Evolutionary conservation across 2,329 filamentous ascomycete species (phyloP).

Genomic region (Nothopassalora personata): DNA sequence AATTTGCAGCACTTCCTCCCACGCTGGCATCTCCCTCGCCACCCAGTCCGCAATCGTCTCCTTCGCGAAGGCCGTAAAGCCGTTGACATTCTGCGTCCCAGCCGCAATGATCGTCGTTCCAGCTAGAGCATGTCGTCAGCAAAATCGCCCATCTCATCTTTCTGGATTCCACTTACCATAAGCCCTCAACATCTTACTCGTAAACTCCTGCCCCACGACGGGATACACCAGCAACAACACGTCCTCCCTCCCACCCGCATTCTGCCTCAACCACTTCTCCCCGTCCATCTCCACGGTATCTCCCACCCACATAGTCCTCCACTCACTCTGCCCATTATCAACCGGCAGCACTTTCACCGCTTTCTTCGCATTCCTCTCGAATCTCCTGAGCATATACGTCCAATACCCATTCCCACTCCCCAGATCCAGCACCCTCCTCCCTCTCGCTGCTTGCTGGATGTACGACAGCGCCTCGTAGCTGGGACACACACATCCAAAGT

Average conservation of each 20-base stretch:
- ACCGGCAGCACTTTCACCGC: slow-evolving; percentile 50
- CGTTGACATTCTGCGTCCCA: slow-evolving; percentile 68
- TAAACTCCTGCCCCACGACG: slow-evolving; percentile 63
- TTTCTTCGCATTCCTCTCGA: slow-evolving; percentile 42
- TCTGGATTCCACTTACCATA: slow-evolving; percentile 39
- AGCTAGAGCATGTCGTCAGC: slow-evolving; percentile 11
- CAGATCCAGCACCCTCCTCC: slow-evolving; percentile 57
- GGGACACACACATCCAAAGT: slow-evolving; percentile 69
- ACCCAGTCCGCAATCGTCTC: slow-evolving; percentile 64
- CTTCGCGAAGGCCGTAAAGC: slow-evolving; percentile 64
- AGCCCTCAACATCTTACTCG: slow-evolving; percentile 54
- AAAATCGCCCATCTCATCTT: not conserved
- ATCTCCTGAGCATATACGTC: slow-evolving; percentile 62
- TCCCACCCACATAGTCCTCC: slow-evolving; percentile 62
- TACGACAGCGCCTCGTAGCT: slow-evolving; percentile 61
- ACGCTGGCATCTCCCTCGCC: slow-evolving; percentile 50
- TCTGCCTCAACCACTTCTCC: slow-evolving; percentile 50
- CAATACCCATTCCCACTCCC: slow-evolving; percentile 72
- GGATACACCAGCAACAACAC: slow-evolving; percentile 69
- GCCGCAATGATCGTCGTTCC: slow-evolving; percentile 65
- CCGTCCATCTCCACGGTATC: slow-evolving; percentile 63
- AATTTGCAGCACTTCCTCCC: slow-evolving; percentile 58
- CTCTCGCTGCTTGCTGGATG: slow-evolving; percentile 51
- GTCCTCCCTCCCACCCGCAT: slow-evolving; percentile 48
- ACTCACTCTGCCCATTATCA: slow-evolving; percentile 63